Conservation (phyloP, 768 basidiomycete species). For the Thelephora aurantiotincta region DNA sequence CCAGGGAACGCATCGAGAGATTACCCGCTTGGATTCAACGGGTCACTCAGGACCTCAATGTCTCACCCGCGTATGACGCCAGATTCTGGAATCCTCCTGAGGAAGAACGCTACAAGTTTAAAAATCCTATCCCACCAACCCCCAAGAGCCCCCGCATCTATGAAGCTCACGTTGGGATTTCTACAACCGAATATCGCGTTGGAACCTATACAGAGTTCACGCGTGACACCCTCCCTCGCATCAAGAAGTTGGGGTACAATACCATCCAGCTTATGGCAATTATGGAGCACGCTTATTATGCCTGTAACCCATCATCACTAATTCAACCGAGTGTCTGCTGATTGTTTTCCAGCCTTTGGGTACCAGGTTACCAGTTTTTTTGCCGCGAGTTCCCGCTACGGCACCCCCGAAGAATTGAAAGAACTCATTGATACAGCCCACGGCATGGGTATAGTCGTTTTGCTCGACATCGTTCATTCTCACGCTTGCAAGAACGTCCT, state of each 20-base stretch:
- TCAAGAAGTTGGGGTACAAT: slow-evolving; percentile 89
- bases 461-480: slow-evolving; percentile 94
- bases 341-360: slow-evolving; percentile 61
- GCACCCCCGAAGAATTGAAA: slow-evolving; percentile 89
- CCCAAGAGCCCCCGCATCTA: slow-evolving; percentile 70
- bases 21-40: slow-evolving; percentile 90
- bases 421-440: slow-evolving; percentile 94
- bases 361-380: slow-evolving; percentile 98
- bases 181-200: slow-evolving; percentile 73
- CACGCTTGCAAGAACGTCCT: slow-evolving; percentile 97
- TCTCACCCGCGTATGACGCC: slow-evolving; percentile 89
- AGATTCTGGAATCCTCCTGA: slow-evolving; percentile 96
- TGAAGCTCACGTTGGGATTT: slow-evolving; percentile 97
- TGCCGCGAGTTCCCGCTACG: slow-evolving; percentile 91
- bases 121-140: slow-evolving; percentile 55
- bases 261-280: slow-evolving; percentile 97
- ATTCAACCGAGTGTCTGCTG: not conserved
- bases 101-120: slow-evolving; percentile 64
- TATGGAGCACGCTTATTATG: slow-evolving; percentile 98
- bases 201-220: slow-evolving; percentile 97
- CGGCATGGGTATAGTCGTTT: slow-evolving; percentile 80
- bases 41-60: slow-evolving; percentile 83
- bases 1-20: slow-evolving; percentile 75
- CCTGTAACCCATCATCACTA: slow-evolving; percentile 42
- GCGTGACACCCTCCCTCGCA: slow-evolving; percentile 66